These are phyloP conservation scores for Beauveria pseudobassiana DNA, from an alignment of 2,329 filamentous ascomycete genomes.

Conservation along the genomic window DNA sequence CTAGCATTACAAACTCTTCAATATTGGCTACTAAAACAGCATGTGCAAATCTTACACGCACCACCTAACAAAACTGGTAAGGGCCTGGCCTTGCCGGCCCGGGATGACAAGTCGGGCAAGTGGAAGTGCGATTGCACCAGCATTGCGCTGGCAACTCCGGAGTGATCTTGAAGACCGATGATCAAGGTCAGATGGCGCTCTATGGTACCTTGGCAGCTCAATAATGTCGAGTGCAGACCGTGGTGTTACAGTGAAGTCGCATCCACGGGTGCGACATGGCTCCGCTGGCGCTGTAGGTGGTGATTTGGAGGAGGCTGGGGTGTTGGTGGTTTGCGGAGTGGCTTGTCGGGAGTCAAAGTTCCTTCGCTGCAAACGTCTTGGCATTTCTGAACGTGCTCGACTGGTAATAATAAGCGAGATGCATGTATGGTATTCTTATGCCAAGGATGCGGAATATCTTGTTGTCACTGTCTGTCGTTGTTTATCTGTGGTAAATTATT, in stretches of 20 bases:
- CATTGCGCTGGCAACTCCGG: background rate
- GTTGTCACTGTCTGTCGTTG: background rate
- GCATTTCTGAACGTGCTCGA: background rate
- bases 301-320: background rate
- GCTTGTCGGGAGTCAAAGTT: background rate
- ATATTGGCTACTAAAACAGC: background rate
- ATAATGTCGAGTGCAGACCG: background rate
- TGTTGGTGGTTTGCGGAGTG: background rate
- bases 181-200: background rate
- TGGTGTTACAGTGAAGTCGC: background rate
- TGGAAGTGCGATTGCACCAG: background rate
- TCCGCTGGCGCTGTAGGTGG: background rate
- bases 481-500: background rate
- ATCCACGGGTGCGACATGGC: background rate
- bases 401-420: background rate
- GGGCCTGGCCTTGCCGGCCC: background rate
- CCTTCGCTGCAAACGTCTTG: background rate
- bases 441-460: background rate
- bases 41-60: background rate
- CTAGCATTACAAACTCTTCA: background rate
- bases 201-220: background rate
- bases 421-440: too few species aligned
- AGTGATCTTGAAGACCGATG: background rate
- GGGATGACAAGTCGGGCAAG: background rate
- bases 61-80: constrained; percentile 7